Evolutionary conservation across 129 eudicot species (phyloP), one percentile per base, ranked within the genome.

Genomic region (Erigeron canadensis): DNA sequence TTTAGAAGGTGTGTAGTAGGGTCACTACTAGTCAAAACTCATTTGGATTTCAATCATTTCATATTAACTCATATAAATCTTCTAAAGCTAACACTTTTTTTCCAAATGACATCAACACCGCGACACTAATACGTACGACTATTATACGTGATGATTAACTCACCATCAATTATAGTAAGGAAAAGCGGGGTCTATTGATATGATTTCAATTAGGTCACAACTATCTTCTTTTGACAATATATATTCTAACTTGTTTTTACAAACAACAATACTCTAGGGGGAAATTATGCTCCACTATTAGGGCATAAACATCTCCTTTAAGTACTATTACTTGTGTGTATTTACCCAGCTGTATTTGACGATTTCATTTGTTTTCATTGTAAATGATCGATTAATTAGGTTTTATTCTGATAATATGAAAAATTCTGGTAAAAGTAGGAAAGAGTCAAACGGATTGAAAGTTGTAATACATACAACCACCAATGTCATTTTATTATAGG

Each of bases 21-120:
- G 77, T 70, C 77, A 70, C 59, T 44, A 70, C 67, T 57, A 62
- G 72, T 77, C 81, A 77, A 63, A 77, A 63, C 67, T 71, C 37
- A 77, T 77, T 70, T 70, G 77, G 47, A 71, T 51, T 37, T 56
- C n/a, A 70, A 71, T 78, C 67, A 72, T 53, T 53, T 55, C 47
- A 63, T 18, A 47, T 64, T 46, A 73, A 73, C 62, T 61, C 8
- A 34, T 57, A 73, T 40, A 57, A 67, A 67, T 46, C 61, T 67
- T 45, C 17, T 67, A 45, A 67, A 76, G 74, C 10, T 42, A 40
- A 23, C 71, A 40, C 57, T 7, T 51, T 40, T 17, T 21, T 65
- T 6, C 60, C 10, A 56, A 65, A 7, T 55, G 70, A 70, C 17
- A 70, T 45, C 46, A 75, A 56, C 15, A 66, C 60, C 54, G 4